Conservation (phyloP, 1,139 yeast species). For the Hyphopichia wangnamkhiaoensis region DNA sequence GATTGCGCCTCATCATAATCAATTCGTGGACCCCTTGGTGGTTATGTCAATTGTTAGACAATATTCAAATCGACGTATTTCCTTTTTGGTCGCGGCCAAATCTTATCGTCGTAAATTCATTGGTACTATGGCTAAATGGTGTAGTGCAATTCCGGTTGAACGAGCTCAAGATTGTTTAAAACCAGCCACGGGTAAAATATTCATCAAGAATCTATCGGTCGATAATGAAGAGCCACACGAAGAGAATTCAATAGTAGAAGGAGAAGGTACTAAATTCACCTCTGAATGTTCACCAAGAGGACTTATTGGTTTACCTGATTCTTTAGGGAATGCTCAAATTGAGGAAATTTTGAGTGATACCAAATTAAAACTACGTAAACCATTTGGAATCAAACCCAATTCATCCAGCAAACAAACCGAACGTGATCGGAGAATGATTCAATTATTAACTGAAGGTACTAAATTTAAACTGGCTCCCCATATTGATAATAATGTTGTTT, state of each 20-base stretch:
- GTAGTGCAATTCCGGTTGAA: slow-evolving; percentile 71
- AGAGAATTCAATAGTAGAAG: slow-evolving; percentile 32
- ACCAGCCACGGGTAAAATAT: slow-evolving; percentile 48
- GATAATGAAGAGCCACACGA: slow-evolving; percentile 15
- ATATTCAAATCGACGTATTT: slow-evolving; percentile 41
- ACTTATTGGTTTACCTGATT: slow-evolving; percentile 60
- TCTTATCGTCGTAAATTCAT: slow-evolving; percentile 54
- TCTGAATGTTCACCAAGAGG: slow-evolving; percentile 51
- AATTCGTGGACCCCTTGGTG: slow-evolving; percentile 45
- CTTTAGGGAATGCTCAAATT: slow-evolving; percentile 60
- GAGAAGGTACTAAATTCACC: slow-evolving; percentile 51
- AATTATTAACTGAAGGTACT: slow-evolving; percentile 48
- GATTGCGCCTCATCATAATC: slow-evolving; percentile 50
- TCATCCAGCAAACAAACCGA: neutral
- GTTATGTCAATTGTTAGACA: slow-evolving; percentile 42
- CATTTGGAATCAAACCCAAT: slow-evolving; percentile 35
- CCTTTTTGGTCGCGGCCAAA: slow-evolving; percentile 65
- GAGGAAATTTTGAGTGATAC: slow-evolving; percentile 54
- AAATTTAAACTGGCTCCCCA: slow-evolving; percentile 60
- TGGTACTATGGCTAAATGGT: slow-evolving; percentile 57
- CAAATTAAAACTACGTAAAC: slow-evolving; percentile 48
- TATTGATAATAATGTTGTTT: slow-evolving; percentile 60
- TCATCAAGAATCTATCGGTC: slow-evolving; percentile 18
- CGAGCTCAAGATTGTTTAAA: slow-evolving; percentile 68
- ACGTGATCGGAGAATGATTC: slow-evolving; percentile 24